Evolutionary conservation across 2,329 filamentous ascomycete genomes (phyloP), one percentile per base, ranked within the genome.

Genomic region (Exophiala aquamarina): DNA sequence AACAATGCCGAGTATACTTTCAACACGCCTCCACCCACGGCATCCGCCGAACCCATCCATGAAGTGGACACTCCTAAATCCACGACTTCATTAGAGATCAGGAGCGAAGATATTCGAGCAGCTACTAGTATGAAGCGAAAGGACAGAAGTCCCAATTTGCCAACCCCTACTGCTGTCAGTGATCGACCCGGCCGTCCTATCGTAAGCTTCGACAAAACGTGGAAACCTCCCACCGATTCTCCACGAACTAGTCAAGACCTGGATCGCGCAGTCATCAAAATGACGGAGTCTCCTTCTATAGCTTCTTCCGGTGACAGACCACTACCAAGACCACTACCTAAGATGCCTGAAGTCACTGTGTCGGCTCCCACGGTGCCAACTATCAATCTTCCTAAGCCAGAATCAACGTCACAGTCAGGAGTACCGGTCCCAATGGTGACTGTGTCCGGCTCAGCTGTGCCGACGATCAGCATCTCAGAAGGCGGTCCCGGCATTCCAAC

Each of bases 121-220:
- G 92, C 92, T 44, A 97, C 92, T 6, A 93, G 87, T 70, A 94
- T 94, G 81, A 86, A 77, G 65, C 74, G 93, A 55, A 90, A 83
- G 66, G 89, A 95, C 68, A 84, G 91, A 63, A 96, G 90, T 69
- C 71, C 83, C 47, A 94, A 88, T 65, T 76, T 97, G 53, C 92
- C 91, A 20, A 92, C 86, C 62, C 92, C 92, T 56, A 89, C 87
- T 44, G 85, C 88, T 62, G 91, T 97, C 68, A 96, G 90, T 72
- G 87, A 96, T 72, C 87, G 80, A 63, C 86, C 87, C 60, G 89
- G 89, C 60, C 83, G 92, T 65, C 92, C 92, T 55, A 97, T 97
- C 75, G 92, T 97, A 77, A 97, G 92, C 78, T 97, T 97, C 77
- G 81, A 95, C 70, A 81, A 81, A 62, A 81, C 86, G 65, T 95